These are phyloP conservation scores for Beta macrorhiza DNA, from an alignment of 179 eudicot species.

Conservation along the genomic window DNA sequence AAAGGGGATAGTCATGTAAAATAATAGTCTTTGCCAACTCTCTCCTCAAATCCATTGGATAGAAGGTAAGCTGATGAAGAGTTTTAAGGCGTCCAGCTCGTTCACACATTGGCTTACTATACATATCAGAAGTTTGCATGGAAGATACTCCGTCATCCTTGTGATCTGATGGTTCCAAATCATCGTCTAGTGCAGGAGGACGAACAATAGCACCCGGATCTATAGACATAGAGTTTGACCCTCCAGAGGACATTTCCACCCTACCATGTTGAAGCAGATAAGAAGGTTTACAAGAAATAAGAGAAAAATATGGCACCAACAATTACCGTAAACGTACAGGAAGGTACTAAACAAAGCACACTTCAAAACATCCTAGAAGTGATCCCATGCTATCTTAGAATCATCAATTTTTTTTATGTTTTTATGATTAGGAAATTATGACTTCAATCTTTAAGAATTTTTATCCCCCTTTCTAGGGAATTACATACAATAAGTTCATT, in stretches of 20 bases:
- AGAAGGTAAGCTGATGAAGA: background rate
- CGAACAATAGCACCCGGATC: background rate
- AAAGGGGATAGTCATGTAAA: conserved; percentile 27
- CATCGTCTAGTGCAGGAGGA: background rate
- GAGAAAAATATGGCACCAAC: background rate
- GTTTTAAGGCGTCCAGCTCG: conserved; percentile 8
- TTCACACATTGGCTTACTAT: background rate
- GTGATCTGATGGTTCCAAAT: background rate
- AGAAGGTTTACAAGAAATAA: background rate
- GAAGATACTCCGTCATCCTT: conserved; percentile 8
- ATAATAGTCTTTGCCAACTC: conserved; percentile 24
- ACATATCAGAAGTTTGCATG: conserved; percentile 17
- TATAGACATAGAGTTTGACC: background rate
- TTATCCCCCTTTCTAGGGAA: too few species aligned
- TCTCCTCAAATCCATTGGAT: conserved; percentile 13
- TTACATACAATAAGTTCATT: too few species aligned
- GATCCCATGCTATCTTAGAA: too few species aligned
- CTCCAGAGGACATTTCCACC: conserved; percentile 8
- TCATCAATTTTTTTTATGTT: too few species aligned
- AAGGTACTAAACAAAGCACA: background rate
- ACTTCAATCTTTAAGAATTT: too few species aligned
- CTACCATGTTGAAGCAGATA: background rate
- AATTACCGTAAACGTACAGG: background rate
- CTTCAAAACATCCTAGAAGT: too few species aligned
- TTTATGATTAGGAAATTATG: too few species aligned